Evolutionary conservation across 2,329 filamentous ascomycete genomes (phyloP), one percentile per base, ranked within the genome.

Genomic region (Colletotrichum higginsianum): DNA sequence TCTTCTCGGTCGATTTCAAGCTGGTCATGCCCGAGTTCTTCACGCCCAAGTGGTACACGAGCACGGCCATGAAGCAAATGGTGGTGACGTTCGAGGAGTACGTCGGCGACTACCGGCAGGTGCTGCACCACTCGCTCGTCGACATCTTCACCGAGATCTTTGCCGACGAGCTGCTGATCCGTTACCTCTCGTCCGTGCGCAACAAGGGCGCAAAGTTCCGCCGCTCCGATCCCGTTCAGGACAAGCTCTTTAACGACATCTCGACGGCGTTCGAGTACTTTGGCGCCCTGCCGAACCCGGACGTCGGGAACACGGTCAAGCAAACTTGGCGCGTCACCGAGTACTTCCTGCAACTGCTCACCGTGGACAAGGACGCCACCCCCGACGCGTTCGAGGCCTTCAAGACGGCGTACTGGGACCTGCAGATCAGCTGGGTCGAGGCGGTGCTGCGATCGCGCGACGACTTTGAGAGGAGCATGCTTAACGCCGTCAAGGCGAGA

Each of bases 51-150:
- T 99, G 96, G 96, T 99, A 99, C 83, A 85, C 88, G 52, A 90
- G 91, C 77, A 94, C 92, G 50, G 92, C 93, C 67, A 96, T 99
- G 90, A 95, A 95, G 78, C 94, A 96, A 77, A 98, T 99, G 86
- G 93, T 95, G 57, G 94, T 93, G 35, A 99, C 96, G 0, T 96
- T 99, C 79, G 94, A 97, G 76, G 96, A 98, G 83, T 99, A 99
- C 83, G 89, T 98, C 76, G 84, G 88, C 78, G 96, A 99, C 83
- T 98, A 98, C 85, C 89, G 91, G 71, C 87, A 90, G 63, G 93
- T 97, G 23, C 88, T 98, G 40, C 94, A 98, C 83, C 92, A 94
- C 75, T 95, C 93, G 4, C 89, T 98, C 8, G 90, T 93, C 67
- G 96, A 98, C 79, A 95, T 98, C 77, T 92, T 99, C 75, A 91